Conservation (phyloP, 345 rosid genomes). For the Viola odorata region DNA sequence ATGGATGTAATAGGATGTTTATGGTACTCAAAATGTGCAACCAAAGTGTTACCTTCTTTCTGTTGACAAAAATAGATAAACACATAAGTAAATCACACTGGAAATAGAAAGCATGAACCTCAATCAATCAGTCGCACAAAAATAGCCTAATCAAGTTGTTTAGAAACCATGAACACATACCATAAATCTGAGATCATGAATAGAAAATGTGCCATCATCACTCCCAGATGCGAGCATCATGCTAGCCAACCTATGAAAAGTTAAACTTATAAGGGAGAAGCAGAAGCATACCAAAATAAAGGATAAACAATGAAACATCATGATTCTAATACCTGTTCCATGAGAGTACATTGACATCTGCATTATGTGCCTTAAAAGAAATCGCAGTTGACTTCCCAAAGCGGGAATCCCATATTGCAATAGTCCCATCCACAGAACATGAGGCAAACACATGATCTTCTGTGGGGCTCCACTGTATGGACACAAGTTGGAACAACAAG, state of each 20-base stretch:
- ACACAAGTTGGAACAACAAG: constrained; percentile 6
- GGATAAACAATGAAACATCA: neutral
- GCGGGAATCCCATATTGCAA: constrained; percentile 90
- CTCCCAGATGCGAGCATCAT: constrained; percentile 95
- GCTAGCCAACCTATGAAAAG: constrained; percentile 63
- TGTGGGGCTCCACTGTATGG: constrained; percentile 89
- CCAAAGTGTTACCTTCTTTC: constrained; percentile 63
- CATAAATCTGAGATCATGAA: constrained; percentile 70
- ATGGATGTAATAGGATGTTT: constrained; percentile 87
- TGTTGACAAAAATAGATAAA: constrained; percentile 10
- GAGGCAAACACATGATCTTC: constrained; percentile 80
- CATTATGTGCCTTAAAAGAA: constrained; percentile 77
- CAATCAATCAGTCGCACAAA: too few species aligned
- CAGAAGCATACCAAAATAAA: neutral
- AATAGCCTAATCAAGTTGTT: neutral
- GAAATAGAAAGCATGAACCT: neutral
- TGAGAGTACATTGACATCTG: constrained; percentile 93
- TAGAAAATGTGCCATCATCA: constrained; percentile 92
- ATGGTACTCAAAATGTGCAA: constrained; percentile 90
- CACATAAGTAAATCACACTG: neutral
- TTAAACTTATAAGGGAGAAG: neutral
- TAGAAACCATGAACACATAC: constrained; percentile 2
- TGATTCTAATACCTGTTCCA: constrained; percentile 76
- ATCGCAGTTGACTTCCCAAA: constrained; percentile 56
- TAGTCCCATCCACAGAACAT: constrained; percentile 70